Percentiles rank a stretch among this genome's conserved stretches.
Conservation (phyloP, 208 protist species). For the Acanthamoeba culbertsoni region DNA sequence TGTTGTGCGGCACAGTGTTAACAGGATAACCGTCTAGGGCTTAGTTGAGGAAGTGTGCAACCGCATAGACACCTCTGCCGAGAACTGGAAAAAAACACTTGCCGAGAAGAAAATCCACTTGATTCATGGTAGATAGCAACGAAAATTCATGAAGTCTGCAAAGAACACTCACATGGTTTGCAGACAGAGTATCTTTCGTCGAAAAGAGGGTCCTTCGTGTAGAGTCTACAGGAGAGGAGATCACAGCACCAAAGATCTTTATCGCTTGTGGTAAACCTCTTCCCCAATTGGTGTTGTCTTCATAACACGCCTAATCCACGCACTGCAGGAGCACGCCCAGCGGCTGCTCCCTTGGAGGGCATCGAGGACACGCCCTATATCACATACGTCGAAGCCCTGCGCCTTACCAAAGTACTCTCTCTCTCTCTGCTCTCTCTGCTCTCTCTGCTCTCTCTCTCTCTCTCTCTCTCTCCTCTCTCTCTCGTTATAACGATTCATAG, state of each 20-base stretch:
- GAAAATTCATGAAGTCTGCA: not conserved
- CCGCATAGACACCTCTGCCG: not conserved
- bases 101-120: not conserved
- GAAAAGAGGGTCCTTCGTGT: constrained; percentile 32
- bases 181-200: constrained; percentile 41
- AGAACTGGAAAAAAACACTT: not conserved
- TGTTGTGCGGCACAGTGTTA: not conserved
- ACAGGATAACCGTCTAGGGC: not conserved
- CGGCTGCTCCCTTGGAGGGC: constrained; percentile 27
- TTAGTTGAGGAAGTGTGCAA: constrained; percentile 17
- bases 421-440: not conserved
- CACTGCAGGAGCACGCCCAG: not conserved
- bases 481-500: not conserved
- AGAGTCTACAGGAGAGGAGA: not conserved
- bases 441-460: not conserved
- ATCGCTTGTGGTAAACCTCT: constrained; percentile 21
- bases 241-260: constrained; percentile 64
- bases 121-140: not conserved
- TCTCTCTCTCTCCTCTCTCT: not conserved
- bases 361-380: constrained; percentile 63
- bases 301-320: not conserved
- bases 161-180: not conserved
- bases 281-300: not conserved
- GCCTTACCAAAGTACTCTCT: constrained; percentile 17
- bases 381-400: constrained; percentile 63